Base-by-base conservation (phyloP, 257 asterid species). In the Cinchona pubescens region DNA sequence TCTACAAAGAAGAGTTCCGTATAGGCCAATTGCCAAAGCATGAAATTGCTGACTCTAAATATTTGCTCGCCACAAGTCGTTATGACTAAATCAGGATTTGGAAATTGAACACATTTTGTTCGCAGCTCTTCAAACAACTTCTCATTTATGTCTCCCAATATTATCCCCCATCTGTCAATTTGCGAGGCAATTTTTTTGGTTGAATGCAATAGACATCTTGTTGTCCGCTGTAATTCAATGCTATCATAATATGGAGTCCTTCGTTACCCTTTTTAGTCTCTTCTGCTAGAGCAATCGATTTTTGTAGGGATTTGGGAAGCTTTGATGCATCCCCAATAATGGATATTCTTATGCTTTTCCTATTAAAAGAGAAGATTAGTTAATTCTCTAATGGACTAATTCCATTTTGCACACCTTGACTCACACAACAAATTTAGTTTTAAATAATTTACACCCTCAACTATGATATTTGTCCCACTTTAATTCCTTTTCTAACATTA, bases 21-120 rank as follows among this genome's bases (percentile, higher is more conserved):
- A 45, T 83, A 81, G 61, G 87, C 86, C 27, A 83, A 53, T 42
- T 85, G 86, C 86, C 89, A 81, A 29, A 81, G 4, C 76, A 85
- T 14, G 74, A 79, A 85, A 45, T 85, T 85, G 76, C 87, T 83
- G 8, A 81, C n/a, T n/a, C n/a, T n/a, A n/a, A n/a, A 0, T 75
- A 87, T 81, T 18, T 58, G 13, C 43, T 83, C 87, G 10, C 86
- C 87, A 18, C 84, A 75, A 0, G 84, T 79, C 21, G 84, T 62
- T 19, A 85, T 83, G 40, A 83, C 43, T 74, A 85, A 62, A 71
- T 83, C 87, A 0, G 86, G 79, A 48, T 79, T 35, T 0, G 89
- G 75, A n/a, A 63, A 80, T 19, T 80, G 79, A 0, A 66, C 14
- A 1, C 58, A 7, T 27, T 21, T 61, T 13, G 80, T 85, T 53